Percentiles rank a stretch among this genome's conserved stretches.
Conservation (phyloP, 495 filamentous ascomycete genomes). For the Penicillium riverlandense region DNA sequence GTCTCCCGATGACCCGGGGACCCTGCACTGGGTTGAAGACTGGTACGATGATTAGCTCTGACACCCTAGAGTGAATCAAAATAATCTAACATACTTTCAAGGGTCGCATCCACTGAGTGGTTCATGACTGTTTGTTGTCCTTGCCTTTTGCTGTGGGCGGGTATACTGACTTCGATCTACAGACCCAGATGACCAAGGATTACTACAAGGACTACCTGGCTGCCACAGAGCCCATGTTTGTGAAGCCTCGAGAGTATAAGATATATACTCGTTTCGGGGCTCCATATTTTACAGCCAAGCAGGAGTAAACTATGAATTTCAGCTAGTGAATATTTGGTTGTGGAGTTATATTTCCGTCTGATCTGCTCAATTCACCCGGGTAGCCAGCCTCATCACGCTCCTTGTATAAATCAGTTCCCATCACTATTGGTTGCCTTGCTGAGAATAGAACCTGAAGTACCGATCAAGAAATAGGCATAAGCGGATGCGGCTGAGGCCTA, state of each 20-base stretch:
- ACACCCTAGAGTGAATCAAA: too few species aligned
- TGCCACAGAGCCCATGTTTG: conserved; percentile 40
- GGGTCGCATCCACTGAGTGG: conserved; percentile 31
- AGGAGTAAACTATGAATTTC: neutral
- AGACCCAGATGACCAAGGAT: conserved; percentile 42
- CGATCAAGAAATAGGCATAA: too few species aligned
- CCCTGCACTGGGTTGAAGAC: conserved; percentile 39
- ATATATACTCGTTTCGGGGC: conserved; percentile 29
- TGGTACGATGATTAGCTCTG: conserved; percentile 21
- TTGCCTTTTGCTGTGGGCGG: neutral
- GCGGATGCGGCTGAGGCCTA: too few species aligned
- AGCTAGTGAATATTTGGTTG: too few species aligned
- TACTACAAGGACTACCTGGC: conserved; percentile 45
- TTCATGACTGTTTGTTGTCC: conserved; percentile 24
- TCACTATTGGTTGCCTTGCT: too few species aligned
- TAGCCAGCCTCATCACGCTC: too few species aligned
- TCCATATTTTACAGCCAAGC: conserved; percentile 24
- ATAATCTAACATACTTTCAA: conserved; percentile 7
- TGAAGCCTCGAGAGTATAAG: conserved; percentile 35
- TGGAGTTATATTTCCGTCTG: too few species aligned
- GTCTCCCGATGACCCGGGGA: conserved; percentile 31
- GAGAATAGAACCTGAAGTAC: too few species aligned
- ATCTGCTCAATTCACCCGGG: too few species aligned
- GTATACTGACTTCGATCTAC: conserved; percentile 3
- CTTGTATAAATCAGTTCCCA: too few species aligned